Evolutionary conservation across 345 rosid species (phyloP).

Genomic region (Brassica incana): DNA sequence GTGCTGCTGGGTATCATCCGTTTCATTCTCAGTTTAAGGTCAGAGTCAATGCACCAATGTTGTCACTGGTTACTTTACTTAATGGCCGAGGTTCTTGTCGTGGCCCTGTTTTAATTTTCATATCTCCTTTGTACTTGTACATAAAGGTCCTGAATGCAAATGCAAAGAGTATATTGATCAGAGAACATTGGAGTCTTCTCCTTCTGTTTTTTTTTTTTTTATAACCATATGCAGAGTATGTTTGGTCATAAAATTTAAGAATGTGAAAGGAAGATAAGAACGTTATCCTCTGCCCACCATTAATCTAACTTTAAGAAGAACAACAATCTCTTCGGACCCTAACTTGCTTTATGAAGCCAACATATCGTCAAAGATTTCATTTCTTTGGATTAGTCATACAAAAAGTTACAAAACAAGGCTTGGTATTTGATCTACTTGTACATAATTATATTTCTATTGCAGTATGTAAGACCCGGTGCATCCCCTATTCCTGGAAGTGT

Average conservation of each 20-base stretch:
- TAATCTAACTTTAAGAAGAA: slow-evolving; percentile 13
- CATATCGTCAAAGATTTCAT: slow-evolving; percentile 6
- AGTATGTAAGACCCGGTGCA: slow-evolving; percentile 99
- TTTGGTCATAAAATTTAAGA: slow-evolving; percentile 24
- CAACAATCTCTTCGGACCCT: slow-evolving; percentile 21
- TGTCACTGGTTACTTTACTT: slow-evolving; percentile 37
- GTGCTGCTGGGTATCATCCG: slow-evolving; percentile 59
- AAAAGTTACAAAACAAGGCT: slow-evolving; percentile 17
- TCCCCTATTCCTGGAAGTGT: slow-evolving; percentile 71
- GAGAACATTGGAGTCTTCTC: slow-evolving; percentile 15
- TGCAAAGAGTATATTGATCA: slow-evolving; percentile 29
- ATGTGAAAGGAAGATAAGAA: slow-evolving; percentile 17
- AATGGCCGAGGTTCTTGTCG: slow-evolving; percentile 29
- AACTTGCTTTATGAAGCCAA: slow-evolving; percentile 20
- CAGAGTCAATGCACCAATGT: slow-evolving; percentile 59
- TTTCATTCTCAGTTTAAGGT: slow-evolving; percentile 99
- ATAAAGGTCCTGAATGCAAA: slow-evolving; percentile 30
- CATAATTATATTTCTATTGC: slow-evolving; percentile 45
- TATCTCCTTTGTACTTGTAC: slow-evolving; percentile 41
- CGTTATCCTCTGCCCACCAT: too few relatives aligned
- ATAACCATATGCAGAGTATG: background rate
- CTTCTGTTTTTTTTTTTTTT: slow-evolving; percentile 10
- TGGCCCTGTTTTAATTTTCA: slow-evolving; percentile 18
- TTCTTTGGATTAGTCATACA: slow-evolving; percentile 5
- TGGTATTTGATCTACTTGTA: slow-evolving; percentile 28